Percentiles rank a stretch among this genome's conserved stretches.
Conservation (phyloP, 2,329 filamentous ascomycete species). For the Paraphoma chrysanthemicola region DNA sequence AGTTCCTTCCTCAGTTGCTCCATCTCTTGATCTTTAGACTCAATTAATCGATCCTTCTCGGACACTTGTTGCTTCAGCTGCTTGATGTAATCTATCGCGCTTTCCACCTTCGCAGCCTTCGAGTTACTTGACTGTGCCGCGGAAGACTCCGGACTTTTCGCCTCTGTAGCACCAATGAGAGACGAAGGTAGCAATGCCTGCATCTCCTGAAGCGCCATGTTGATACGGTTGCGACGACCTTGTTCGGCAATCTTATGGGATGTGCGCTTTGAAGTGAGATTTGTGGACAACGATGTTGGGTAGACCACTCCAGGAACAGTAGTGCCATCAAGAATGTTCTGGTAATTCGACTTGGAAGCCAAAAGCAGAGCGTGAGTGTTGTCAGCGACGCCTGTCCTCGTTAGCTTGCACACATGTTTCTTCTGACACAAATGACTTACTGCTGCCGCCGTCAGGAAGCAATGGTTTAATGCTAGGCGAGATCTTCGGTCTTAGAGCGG, state of each 20-base stretch:
- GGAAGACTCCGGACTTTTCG: constrained; percentile 46
- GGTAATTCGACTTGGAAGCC: constrained; percentile 95
- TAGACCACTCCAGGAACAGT: constrained; percentile 89
- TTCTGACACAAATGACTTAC: constrained; percentile 52
- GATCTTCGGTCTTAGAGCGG: constrained; percentile 85
- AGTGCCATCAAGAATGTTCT: constrained; percentile 94
- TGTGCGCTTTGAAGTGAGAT: constrained; percentile 93
- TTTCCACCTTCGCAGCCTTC: constrained; percentile 97
- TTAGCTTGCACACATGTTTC: constrained; percentile 11
- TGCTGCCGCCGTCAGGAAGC: constrained; percentile 67
- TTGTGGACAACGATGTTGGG: constrained; percentile 88
- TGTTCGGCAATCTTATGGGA: constrained; percentile 99
- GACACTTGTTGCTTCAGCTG: constrained; percentile 76
- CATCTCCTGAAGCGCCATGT: constrained; percentile 90
- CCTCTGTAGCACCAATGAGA: constrained; percentile 41
- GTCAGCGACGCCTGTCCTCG: constrained; percentile 54
- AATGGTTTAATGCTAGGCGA: constrained; percentile 94
- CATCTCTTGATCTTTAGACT: constrained; percentile 70
- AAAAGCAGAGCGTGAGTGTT: constrained; percentile 76
- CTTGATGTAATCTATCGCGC: constrained; percentile 95
- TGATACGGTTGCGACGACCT: constrained; percentile 92
- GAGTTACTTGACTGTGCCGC: constrained; percentile 60
- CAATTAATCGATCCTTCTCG: constrained; percentile 68
- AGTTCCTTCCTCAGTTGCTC: constrained; percentile 59
- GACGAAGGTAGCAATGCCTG: constrained; percentile 78